Evolutionary conservation across 352 stramenopile genomes (phyloP).

Genomic region (Pythium biforme): DNA sequence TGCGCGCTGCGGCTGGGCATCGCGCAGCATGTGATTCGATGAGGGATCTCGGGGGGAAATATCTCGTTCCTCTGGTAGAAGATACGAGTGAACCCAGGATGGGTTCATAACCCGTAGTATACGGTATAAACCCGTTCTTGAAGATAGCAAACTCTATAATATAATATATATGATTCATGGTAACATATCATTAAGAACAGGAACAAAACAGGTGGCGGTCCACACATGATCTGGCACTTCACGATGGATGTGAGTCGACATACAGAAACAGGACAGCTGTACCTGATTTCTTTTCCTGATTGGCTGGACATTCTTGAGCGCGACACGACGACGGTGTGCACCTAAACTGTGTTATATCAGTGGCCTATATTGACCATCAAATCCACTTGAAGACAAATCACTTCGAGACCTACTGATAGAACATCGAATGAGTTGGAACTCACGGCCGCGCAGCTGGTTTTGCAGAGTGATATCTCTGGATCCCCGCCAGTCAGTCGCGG

Average conservation of each 20-base stretch:
- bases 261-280: background rate
- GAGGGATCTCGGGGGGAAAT: conserved; percentile 9
- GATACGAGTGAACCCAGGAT: background rate
- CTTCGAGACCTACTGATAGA: background rate
- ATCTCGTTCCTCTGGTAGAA: background rate
- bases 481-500: conserved; percentile 14
- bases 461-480: conserved; percentile 27
- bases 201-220: conserved; percentile 1
- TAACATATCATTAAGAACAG: background rate
- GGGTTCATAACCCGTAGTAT: background rate
- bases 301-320: background rate
- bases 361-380: background rate
- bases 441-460: conserved; percentile 1
- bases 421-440: background rate
- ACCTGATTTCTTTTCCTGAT: conserved; percentile 20
- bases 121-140: background rate
- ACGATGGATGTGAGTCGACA: background rate
- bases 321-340: background rate
- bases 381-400: background rate
- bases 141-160: background rate
- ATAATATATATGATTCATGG: background rate
- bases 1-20: background rate
- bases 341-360: background rate
- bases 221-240: conserved; percentile 17
- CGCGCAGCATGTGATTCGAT: background rate